Evolutionary conservation across 257 asterid species (phyloP).

Genomic region (Rubia yunnanensis): DNA sequence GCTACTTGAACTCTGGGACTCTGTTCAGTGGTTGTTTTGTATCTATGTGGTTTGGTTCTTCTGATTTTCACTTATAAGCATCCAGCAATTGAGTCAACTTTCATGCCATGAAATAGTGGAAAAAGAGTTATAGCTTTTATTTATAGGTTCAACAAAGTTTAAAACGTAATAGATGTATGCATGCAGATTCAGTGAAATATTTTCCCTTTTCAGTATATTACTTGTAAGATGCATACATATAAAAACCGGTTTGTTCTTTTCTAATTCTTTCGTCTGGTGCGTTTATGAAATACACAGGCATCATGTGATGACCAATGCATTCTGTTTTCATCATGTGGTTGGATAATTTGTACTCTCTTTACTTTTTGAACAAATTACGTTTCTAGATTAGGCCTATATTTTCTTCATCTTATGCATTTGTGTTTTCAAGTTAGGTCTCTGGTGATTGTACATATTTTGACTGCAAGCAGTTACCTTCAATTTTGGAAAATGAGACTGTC

Average conservation of each 20-base stretch:
- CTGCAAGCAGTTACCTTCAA: slow-evolving; percentile 61
- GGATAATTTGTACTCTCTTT: background rate
- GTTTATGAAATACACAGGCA: background rate
- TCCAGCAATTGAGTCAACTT: background rate
- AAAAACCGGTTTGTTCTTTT: background rate
- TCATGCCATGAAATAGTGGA: background rate
- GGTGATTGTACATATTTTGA: slow-evolving; percentile 96
- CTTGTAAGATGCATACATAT: background rate
- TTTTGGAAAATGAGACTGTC: slow-evolving; percentile 42
- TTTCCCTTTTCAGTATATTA: background rate
- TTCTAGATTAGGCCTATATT: background rate
- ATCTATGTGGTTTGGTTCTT: background rate
- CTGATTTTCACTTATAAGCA: background rate
- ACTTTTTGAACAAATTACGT: background rate
- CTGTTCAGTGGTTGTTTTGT: background rate
- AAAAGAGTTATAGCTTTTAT: background rate
- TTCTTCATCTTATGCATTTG: background rate
- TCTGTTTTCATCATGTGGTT: background rate
- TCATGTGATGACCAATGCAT: background rate
- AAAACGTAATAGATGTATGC: background rate
- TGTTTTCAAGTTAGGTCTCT: slow-evolving; percentile 45
- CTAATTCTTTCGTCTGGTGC: background rate
- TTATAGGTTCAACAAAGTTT: background rate
- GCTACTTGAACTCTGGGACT: background rate
- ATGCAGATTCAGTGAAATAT: background rate